These are phyloP conservation scores for Sphaerostilbella broomeana DNA, from an alignment of 2,329 filamentous ascomycete genomes.

Conservation along the genomic window DNA sequence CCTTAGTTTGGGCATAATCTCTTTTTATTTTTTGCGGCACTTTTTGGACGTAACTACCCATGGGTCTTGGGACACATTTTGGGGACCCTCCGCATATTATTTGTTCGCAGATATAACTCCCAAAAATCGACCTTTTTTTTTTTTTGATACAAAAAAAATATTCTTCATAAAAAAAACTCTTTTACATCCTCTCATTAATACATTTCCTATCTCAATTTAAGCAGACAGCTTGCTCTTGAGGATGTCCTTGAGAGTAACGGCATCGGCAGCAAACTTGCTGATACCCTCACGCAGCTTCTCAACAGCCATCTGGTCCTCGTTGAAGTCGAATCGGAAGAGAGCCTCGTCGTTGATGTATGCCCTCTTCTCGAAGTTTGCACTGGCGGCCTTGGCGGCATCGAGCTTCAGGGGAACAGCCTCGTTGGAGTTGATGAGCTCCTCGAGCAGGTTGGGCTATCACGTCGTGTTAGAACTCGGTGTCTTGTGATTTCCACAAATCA, in stretches of 20 bases:
- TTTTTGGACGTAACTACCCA: slow-evolving; percentile 5
- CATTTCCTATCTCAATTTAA: slow-evolving; percentile 23
- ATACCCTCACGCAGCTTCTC: slow-evolving; percentile 99
- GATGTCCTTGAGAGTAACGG: slow-evolving; percentile 86
- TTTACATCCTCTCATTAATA: not conserved
- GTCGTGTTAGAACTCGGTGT: slow-evolving; percentile 16
- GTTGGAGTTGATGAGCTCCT: slow-evolving; percentile 83
- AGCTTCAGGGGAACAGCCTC: slow-evolving; percentile 89
- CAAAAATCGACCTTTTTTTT: too few species aligned
- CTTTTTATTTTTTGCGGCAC: too few species aligned
- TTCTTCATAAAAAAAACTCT: not conserved
- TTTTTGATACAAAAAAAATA: slow-evolving; percentile 4
- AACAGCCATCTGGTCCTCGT: slow-evolving; percentile 98
- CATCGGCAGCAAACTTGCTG: slow-evolving; percentile 97
- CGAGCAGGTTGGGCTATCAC: slow-evolving; percentile 75
- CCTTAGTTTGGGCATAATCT: not conserved
- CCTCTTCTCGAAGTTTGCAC: slow-evolving; percentile 78
- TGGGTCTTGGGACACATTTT: slow-evolving; percentile 10
- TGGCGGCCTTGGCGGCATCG: slow-evolving; percentile 56
- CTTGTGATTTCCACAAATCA: slow-evolving; percentile 2
- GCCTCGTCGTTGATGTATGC: slow-evolving; percentile 85
- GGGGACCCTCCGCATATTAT: slow-evolving; percentile 4
- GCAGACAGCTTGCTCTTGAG: slow-evolving; percentile 73
- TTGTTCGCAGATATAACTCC: too few species aligned
- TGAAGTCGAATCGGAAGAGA: slow-evolving; percentile 96